phyloP scores from a whole-genome alignment of 2,329 filamentous ascomycete genomes.

The Epichloe scottii region DNA sequence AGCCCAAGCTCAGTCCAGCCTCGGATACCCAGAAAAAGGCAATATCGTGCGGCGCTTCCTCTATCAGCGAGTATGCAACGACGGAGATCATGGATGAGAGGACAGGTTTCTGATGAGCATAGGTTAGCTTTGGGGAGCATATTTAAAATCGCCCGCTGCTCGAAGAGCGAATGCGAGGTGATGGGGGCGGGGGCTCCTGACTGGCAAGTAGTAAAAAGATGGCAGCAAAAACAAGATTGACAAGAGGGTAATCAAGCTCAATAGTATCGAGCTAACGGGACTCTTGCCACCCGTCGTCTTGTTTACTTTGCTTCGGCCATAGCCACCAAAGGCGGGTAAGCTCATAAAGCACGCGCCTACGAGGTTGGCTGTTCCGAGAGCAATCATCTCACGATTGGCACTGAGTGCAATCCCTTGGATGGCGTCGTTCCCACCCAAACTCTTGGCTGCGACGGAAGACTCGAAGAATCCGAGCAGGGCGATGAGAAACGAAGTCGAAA shows the following conservation, averaged over 20 bases:
- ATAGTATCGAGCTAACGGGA: constrained; percentile 82
- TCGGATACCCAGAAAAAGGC: constrained; percentile 75
- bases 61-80: constrained; percentile 85
- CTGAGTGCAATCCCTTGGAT: constrained; percentile 74
- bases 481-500: constrained; percentile 87
- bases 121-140: not conserved
- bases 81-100: constrained; percentile 90
- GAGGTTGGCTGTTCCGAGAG: constrained; percentile 83
- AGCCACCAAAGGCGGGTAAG: constrained; percentile 88
- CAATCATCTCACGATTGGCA: constrained; percentile 85
- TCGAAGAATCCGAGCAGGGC: constrained; percentile 97
- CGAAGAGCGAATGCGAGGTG: not conserved
- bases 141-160: not conserved
- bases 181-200: constrained; percentile 24
- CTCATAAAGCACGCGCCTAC: constrained; percentile 85
- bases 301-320: constrained; percentile 92
- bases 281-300: constrained; percentile 82
- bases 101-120: constrained; percentile 66
- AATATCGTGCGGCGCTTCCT: constrained; percentile 89
- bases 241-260: constrained; percentile 71
- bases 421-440: constrained; percentile 55
- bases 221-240: constrained; percentile 74
- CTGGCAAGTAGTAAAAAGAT: constrained; percentile 91
- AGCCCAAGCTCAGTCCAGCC: constrained; percentile 78
- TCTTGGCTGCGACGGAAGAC: constrained; percentile 91